phyloP scores from a whole-genome alignment of 176 grass and related monocot species.

The Miscanthus lutarioriparius region DNA sequence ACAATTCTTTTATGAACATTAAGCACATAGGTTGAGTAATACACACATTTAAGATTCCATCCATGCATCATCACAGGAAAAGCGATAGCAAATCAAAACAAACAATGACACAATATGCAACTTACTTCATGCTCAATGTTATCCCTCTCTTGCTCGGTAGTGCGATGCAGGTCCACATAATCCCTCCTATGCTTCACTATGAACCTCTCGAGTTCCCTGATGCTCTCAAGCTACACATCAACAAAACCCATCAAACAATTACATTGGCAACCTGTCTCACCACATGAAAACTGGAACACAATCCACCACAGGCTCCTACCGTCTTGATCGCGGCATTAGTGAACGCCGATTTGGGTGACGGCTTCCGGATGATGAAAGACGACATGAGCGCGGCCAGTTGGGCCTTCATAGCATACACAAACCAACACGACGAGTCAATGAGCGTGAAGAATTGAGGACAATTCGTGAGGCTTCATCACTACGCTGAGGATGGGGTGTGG shows the following conservation, averaged over 20 bases:
- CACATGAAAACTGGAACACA: not conserved
- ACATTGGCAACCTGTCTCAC: not conserved
- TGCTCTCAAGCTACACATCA: slow-evolving; percentile 74
- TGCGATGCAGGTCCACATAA: slow-evolving; percentile 87
- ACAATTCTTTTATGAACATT: not conserved
- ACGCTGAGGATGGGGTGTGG: not conserved
- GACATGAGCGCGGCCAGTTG: slow-evolving; percentile 74
- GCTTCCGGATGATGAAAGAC: slow-evolving; percentile 90
- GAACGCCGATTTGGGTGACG: slow-evolving; percentile 56
- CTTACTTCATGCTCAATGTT: slow-evolving; percentile 96
- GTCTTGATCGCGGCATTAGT: slow-evolving; percentile 83
- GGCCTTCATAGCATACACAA: slow-evolving; percentile 40
- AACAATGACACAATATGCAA: not conserved
- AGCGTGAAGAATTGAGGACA: not conserved
- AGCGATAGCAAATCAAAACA: slow-evolving; percentile 5
- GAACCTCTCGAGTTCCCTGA: slow-evolving; percentile 75
- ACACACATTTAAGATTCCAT: not conserved
- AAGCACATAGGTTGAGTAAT: not conserved
- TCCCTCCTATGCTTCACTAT: slow-evolving; percentile 85
- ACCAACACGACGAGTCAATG: not conserved
- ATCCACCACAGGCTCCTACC: slow-evolving; percentile 34
- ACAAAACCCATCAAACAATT: slow-evolving; percentile 13
- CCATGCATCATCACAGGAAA: not conserved
- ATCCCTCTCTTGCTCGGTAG: slow-evolving; percentile 90
- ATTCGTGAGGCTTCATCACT: not conserved